These are phyloP conservation scores for Starmerella bombi DNA, from an alignment of 805 yeast genomes.

Conservation along the genomic window DNA sequence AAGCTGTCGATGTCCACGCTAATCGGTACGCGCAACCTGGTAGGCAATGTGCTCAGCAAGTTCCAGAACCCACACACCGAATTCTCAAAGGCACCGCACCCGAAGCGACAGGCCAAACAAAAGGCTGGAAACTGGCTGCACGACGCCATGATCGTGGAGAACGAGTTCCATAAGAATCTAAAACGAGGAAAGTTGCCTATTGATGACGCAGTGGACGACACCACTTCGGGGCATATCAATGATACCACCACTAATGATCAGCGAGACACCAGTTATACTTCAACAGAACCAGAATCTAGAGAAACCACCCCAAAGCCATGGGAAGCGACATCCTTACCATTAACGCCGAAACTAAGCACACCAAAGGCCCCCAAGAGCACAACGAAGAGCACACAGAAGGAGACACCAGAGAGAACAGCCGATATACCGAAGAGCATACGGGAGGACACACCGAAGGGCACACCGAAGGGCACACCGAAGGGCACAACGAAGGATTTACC, in stretches of 20 bases:
- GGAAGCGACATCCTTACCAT: too few relatives aligned
- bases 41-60: slow-evolving; percentile 30
- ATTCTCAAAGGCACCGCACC: slow-evolving; percentile 13
- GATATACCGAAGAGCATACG: not conserved
- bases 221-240: too few relatives aligned
- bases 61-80: slow-evolving; percentile 26
- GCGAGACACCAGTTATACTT: too few relatives aligned
- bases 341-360: too few relatives aligned
- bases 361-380: too few relatives aligned
- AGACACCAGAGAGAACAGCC: not conserved
- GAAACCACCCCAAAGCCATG: too few relatives aligned
- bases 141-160: slow-evolving; percentile 42
- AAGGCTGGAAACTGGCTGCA: slow-evolving; percentile 57
- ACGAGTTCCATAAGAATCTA: slow-evolving; percentile 44
- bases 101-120: slow-evolving; percentile 39
- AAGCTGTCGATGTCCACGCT: slow-evolving; percentile 33
- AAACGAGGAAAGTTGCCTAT: slow-evolving; percentile 7
- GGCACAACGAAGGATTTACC: not conserved
- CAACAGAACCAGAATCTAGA: not conserved
- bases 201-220: not conserved
- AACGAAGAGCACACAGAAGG: too few relatives aligned
- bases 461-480: not conserved
- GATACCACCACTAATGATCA: too few relatives aligned
- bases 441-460: not conserved
- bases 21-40: slow-evolving; percentile 41